phyloP scores from a whole-genome alignment of 768 basidiomycete genomes.

The Mycena kentingensis region DNA sequence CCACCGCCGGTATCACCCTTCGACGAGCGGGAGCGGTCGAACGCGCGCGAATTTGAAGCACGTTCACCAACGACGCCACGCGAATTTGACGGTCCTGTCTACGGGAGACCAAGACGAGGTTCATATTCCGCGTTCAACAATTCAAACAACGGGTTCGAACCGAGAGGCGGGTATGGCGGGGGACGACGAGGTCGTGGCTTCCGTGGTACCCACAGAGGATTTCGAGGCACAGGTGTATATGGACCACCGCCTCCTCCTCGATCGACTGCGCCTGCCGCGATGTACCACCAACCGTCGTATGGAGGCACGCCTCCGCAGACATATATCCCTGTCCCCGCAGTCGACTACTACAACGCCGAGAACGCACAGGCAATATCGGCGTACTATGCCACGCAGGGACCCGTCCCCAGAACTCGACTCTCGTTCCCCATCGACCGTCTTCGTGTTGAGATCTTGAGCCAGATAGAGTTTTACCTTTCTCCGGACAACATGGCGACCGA shows the following conservation, averaged over 20 bases:
- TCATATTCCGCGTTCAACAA: conserved; percentile 15
- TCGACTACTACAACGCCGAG: conserved; percentile 10
- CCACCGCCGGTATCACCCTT: too few species aligned
- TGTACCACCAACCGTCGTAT: conserved; percentile 14
- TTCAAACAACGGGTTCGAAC: conserved; percentile 12
- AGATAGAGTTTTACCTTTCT: conserved; percentile 24
- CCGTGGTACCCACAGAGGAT: conserved; percentile 3
- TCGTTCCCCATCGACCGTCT: conserved; percentile 24
- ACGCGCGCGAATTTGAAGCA: too few species aligned
- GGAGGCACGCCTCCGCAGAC: conserved; percentile 9
- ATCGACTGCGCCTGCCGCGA: conserved; percentile 13
- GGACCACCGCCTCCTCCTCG: background rate
- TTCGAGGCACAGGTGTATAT: conserved; percentile 2
- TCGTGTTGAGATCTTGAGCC: conserved; percentile 22
- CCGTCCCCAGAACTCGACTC: conserved; percentile 16
- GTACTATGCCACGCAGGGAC: conserved; percentile 10
- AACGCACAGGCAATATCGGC: background rate
- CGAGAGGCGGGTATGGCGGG: conserved; percentile 14
- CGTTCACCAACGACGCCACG: background rate
- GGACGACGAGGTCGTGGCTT: conserved; percentile 11
- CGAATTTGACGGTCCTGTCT: conserved; percentile 1
- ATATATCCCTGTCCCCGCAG: conserved; percentile 8
- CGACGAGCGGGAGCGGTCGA: too few species aligned
- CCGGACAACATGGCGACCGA: conserved; percentile 25
- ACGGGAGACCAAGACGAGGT: conserved; percentile 13